Base-by-base conservation (phyloP, 768 basidiomycete genomes). In the Leccinum arenicola region DNA sequence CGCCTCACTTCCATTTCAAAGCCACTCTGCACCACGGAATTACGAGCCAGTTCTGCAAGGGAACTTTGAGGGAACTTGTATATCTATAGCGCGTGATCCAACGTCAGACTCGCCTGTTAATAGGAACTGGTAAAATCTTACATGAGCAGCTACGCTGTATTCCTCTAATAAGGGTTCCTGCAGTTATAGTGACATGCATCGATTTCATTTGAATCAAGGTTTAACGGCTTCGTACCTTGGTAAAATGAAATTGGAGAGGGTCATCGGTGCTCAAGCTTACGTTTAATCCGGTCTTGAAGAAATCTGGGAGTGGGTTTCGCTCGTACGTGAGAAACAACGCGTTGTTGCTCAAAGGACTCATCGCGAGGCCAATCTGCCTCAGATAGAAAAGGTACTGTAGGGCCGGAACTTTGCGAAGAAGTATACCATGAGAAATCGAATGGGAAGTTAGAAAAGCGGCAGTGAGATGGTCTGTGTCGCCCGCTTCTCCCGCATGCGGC, bases 1-100 rank as follows among this genome's bases (percentile, higher is more conserved):
- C 92, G 87, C 76, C 98, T 98, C 68, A 98, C 73, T 71, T 96
- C 90, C 95, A 98, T 98, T 75, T 99, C 97, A 71, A 98, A 98
- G 1, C 97, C 97, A 67, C 92, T 94, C 71, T 98, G 97, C 50
- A 90, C 80, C 33, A 98, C 97, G 0, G 94, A 96, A 76, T 99
- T 99, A 47, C 97, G 87, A n/a, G 97, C 97, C 11, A 99, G 83
- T 74, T 99, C 97, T 12, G 95, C 97, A 58, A 99, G 78, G 0
- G 92, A 94, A 64, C 89, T 91, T 71, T 93, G 96, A 0, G 96
- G 92, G 54, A 98, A 76, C 75, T 98, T 98, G 76, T 98, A 97
- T 59, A 99, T 98, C 88, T 97, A 67, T 54, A 49, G 8, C 4
- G 48, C 60, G 58, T 50, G 23, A 38, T 15, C 55, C 31, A 7